These are phyloP conservation scores for Epichloe amarillans DNA, from an alignment of 2,329 filamentous ascomycete species.

Conservation along the genomic window DNA sequence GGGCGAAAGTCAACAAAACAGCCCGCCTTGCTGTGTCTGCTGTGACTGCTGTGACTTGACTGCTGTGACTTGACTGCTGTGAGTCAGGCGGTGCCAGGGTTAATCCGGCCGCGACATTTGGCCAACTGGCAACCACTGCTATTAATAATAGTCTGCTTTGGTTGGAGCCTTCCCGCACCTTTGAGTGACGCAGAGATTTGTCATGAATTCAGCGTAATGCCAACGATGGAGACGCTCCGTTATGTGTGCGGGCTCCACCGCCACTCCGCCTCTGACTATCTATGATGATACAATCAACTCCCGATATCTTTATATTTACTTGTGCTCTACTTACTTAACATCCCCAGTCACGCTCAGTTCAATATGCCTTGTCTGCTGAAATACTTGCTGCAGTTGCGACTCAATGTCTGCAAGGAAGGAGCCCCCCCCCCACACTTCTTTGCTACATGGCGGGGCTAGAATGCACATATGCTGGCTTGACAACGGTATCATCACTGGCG, in stretches of 20 bases:
- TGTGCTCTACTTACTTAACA: not conserved
- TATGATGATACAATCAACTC: not conserved
- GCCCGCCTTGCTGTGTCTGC: constrained; percentile 1
- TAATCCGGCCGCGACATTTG: constrained; percentile 2
- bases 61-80: not conserved
- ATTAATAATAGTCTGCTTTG: too few relatives aligned
- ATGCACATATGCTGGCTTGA: not conserved
- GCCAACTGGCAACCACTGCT: too few relatives aligned
- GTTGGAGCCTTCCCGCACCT: too few relatives aligned
- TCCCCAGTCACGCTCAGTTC: constrained; percentile 11
- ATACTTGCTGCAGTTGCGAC: constrained; percentile 8
- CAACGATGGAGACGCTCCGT: too few relatives aligned
- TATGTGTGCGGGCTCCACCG: too few relatives aligned
- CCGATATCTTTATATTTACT: not conserved
- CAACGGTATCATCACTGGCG: not conserved
- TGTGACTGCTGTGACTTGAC: not conserved
- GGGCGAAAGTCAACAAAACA: constrained; percentile 12
- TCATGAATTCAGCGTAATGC: too few relatives aligned
- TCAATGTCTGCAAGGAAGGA: constrained; percentile 9
- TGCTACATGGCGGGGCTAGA: not conserved
- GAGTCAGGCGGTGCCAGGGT: not conserved
- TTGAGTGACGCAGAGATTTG: too few relatives aligned
- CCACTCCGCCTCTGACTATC: too few relatives aligned
- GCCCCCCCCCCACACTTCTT: not conserved
- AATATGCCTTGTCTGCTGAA: constrained; percentile 9